A percentile compares a stretch with the other conserved stretches of the same genome.
These are phyloP conservation scores for Pharnaceum exiguum DNA, from an alignment of 148 eudicot species.

Conservation along the genomic window DNA sequence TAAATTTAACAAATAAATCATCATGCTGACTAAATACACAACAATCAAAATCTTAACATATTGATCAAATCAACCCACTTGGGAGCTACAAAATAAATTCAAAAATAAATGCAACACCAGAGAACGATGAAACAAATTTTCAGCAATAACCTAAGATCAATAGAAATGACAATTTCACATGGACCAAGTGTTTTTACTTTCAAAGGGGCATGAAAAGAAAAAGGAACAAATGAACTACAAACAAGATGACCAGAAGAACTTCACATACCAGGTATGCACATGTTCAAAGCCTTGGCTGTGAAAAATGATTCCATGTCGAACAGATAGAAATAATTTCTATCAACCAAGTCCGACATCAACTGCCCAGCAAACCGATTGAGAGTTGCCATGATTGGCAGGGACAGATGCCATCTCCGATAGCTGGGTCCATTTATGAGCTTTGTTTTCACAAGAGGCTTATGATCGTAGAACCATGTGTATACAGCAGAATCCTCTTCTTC, in stretches of 20 bases:
- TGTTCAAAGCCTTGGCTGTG: conserved; percentile 94
- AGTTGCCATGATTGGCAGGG: conserved; percentile 97
- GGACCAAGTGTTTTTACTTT: too few relatives aligned
- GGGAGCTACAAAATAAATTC: too few relatives aligned
- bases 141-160: too few relatives aligned
- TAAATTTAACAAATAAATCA: too few relatives aligned
- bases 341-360: conserved; percentile 86
- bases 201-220: too few relatives aligned
- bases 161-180: too few relatives aligned
- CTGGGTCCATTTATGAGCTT: conserved; percentile 97
- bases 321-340: conserved; percentile 89
- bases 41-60: too few relatives aligned
- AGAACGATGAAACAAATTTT: too few relatives aligned
- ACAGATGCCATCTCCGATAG: conserved; percentile 93
- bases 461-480: conserved; percentile 90
- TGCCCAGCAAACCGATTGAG: conserved; percentile 97
- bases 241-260: background rate
- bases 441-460: conserved; percentile 94
- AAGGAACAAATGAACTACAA: background rate
- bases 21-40: too few relatives aligned
- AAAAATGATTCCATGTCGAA: conserved; percentile 99
- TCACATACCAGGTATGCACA: conserved; percentile 95
- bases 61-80: too few relatives aligned
- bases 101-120: too few relatives aligned
- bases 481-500: conserved; percentile 99